phyloP scores from a whole-genome alignment of 345 rosid genomes.

The Syzygium oleosum region DNA sequence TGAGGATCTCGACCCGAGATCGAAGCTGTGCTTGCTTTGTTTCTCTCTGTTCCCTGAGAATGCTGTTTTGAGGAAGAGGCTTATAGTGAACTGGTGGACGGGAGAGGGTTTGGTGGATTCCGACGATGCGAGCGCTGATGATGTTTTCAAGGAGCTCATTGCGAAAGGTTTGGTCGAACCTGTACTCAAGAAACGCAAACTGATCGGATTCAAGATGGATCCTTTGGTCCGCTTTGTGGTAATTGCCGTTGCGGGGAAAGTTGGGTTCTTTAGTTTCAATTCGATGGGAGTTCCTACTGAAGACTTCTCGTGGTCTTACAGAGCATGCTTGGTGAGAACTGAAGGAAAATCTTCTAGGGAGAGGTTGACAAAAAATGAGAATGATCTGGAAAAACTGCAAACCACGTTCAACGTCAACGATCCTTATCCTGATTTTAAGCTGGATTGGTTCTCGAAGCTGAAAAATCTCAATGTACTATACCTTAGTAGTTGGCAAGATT shows the following conservation, averaged over 20 bases:
- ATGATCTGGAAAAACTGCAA: neutral
- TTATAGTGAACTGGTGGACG: conserved; percentile 14
- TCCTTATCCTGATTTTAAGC: conserved; percentile 25
- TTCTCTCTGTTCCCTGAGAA: conserved; percentile 11
- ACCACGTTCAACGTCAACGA: conserved; percentile 44
- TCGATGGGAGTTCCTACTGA: conserved; percentile 9
- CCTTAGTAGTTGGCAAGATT: conserved; percentile 11
- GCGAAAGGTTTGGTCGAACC: conserved; percentile 20
- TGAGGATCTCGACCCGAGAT: neutral
- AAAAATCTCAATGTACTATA: neutral
- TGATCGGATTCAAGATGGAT: conserved; percentile 27
- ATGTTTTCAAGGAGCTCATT: neutral
- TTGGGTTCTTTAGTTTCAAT: conserved; percentile 12
- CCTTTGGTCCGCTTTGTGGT: conserved; percentile 32
- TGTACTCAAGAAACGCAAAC: conserved; percentile 13
- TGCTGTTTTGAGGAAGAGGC: conserved; percentile 5
- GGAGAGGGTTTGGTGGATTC: conserved; percentile 27
- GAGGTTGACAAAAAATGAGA: neutral
- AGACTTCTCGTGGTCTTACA: neutral
- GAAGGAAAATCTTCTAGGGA: conserved; percentile 3
- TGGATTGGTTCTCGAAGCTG: conserved; percentile 23
- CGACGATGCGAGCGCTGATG: neutral
- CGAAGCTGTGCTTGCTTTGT: neutral
- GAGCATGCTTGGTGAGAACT: conserved; percentile 31
- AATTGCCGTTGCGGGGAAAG: conserved; percentile 12